phyloP scores from a whole-genome alignment of 2,329 filamentous ascomycete genomes.

The Trichophaea hybrida region DNA sequence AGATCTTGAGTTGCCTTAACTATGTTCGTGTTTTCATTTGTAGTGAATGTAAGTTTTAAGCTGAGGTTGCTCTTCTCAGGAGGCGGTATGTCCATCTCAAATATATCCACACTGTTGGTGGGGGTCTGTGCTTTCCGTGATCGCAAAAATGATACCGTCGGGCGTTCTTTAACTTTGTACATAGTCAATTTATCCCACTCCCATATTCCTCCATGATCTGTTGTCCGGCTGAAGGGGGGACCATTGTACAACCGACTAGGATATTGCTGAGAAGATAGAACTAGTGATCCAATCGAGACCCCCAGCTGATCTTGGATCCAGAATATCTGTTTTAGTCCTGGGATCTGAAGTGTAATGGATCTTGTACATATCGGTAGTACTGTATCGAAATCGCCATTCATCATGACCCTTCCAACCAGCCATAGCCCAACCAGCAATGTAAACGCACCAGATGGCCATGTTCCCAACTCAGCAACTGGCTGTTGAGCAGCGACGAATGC shows the following conservation, averaged over 20 bases:
- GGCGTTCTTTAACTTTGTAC: neutral
- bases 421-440: slow-evolving; percentile 1
- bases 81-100: neutral
- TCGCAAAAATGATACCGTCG: neutral
- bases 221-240: neutral
- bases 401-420: neutral
- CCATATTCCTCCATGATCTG: neutral
- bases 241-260: neutral
- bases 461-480: neutral
- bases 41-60: neutral
- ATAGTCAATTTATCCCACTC: neutral
- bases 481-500: no score
- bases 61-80: neutral
- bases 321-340: neutral
- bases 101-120: neutral
- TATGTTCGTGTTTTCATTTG: neutral
- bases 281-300: neutral
- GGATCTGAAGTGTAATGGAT: neutral
- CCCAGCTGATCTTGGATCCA: neutral
- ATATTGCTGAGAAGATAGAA: neutral
- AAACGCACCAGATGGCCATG: neutral
- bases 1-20: neutral
- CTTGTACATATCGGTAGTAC: neutral
- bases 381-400: neutral
- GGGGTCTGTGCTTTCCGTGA: neutral